Conservation (phyloP, 805 yeast species). For the Saccharomycopsis babjevae region DNA sequence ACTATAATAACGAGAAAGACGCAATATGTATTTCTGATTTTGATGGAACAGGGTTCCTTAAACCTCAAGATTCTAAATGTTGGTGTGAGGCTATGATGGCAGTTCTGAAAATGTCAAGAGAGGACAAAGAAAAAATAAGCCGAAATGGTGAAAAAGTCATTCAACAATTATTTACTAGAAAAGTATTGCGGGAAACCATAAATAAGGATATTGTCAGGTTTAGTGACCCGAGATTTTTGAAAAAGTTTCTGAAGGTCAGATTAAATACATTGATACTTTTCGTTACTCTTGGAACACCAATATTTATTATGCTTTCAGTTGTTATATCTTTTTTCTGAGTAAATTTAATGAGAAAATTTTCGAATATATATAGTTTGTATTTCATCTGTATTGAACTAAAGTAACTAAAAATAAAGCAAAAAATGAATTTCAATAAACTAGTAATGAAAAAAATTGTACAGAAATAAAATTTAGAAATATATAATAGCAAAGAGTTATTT, state of each 20-base stretch:
- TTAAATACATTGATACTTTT: not conserved
- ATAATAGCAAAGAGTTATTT: too few species aligned
- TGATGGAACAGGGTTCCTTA: constrained; percentile 56
- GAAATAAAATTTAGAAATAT: too few species aligned
- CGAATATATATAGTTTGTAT: too few species aligned
- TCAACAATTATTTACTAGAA: constrained; percentile 27
- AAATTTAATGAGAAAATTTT: too few species aligned
- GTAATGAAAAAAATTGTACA: too few species aligned
- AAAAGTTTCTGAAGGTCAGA: not conserved
- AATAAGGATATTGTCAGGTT: constrained; percentile 27
- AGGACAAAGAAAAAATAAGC: constrained; percentile 16
- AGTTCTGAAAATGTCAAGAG: constrained; percentile 24
- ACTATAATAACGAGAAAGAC: constrained; percentile 20
- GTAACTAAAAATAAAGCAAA: too few species aligned
- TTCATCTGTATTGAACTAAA: too few species aligned
- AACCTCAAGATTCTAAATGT: constrained; percentile 33
- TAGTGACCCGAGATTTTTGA: not conserved
- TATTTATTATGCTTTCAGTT: not conserved
- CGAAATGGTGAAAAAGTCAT: constrained; percentile 27
- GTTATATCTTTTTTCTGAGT: not conserved
- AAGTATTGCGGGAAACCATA: constrained; percentile 31
- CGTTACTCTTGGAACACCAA: not conserved
- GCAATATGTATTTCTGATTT: constrained; percentile 4
- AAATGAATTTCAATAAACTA: too few species aligned
- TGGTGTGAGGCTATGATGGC: constrained; percentile 48